phyloP scores from a whole-genome alignment of 257 asterid species.

The Penstemon barbatus region DNA sequence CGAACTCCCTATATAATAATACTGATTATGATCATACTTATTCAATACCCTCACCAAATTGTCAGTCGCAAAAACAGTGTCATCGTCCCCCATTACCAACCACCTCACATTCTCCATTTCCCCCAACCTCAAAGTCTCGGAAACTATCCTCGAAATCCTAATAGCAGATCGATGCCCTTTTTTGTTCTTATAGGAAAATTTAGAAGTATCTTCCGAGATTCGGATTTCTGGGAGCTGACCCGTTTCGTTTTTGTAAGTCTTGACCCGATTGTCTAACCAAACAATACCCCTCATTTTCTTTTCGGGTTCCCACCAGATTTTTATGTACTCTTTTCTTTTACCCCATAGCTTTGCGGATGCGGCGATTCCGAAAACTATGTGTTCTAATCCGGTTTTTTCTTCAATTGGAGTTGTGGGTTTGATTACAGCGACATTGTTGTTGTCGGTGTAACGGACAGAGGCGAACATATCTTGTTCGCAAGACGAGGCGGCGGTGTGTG shows the following conservation, averaged over 20 bases:
- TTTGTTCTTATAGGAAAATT: slow-evolving; percentile 46
- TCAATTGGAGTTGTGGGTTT: neutral
- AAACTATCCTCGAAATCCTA: slow-evolving; percentile 61
- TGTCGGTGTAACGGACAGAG: neutral
- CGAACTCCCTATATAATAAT: slow-evolving; percentile 61
- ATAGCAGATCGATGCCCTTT: slow-evolving; percentile 67
- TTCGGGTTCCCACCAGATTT: slow-evolving; percentile 61
- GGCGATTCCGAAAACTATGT: slow-evolving; percentile 62
- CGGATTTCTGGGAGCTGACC: slow-evolving; percentile 47
- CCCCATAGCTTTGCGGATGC: slow-evolving; percentile 64
- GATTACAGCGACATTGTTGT: neutral
- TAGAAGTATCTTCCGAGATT: slow-evolving; percentile 51
- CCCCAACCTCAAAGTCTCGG: slow-evolving; percentile 56
- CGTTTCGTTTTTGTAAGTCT: slow-evolving; percentile 32
- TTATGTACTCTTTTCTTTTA: slow-evolving; percentile 59
- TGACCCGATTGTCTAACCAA: slow-evolving; percentile 50
- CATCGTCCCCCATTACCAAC: slow-evolving; percentile 81
- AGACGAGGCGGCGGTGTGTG: slow-evolving; percentile 19
- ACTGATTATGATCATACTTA: slow-evolving; percentile 63
- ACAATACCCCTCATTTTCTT: slow-evolving; percentile 55
- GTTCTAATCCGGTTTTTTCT: slow-evolving; percentile 37
- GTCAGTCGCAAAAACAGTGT: slow-evolving; percentile 59
- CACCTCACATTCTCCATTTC: slow-evolving; percentile 53
- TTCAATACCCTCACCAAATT: slow-evolving; percentile 55
- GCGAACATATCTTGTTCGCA: slow-evolving; percentile 40